Conservation (phyloP, 768 basidiomycete species). For the Thelephora ganbajun region DNA sequence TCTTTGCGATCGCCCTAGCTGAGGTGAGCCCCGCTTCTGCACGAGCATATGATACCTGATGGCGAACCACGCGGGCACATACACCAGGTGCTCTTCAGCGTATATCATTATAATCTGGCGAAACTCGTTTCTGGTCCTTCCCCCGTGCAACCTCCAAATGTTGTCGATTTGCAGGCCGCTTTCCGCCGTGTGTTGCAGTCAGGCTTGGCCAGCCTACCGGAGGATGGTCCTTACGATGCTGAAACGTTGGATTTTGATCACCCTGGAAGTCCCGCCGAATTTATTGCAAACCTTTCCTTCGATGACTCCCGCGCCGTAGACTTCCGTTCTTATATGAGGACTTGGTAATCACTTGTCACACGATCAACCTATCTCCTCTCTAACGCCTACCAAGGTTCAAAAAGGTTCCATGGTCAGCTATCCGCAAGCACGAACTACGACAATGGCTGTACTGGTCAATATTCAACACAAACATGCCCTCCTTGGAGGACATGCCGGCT, state of each 20-base stretch:
- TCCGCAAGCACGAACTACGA: conserved; percentile 47
- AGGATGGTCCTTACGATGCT: conserved; percentile 34
- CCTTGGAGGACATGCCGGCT: conserved; percentile 30
- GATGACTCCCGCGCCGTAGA: conserved; percentile 63
- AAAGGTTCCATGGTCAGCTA: conserved; percentile 57
- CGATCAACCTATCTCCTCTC: conserved; percentile 1
- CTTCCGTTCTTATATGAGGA: conserved; percentile 53
- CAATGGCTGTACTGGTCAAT: conserved; percentile 80
- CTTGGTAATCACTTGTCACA: conserved; percentile 22
- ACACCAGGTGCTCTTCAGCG: conserved; percentile 49
- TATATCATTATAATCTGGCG: conserved; percentile 44
- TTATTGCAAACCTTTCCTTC: conserved; percentile 38
- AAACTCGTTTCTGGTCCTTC: conserved; percentile 32
- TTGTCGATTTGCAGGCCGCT: conserved; percentile 41
- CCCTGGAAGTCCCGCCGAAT: conserved; percentile 50
- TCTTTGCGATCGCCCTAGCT: conserved; percentile 37
- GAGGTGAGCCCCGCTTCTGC: conserved; percentile 33
- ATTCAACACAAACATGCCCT: conserved; percentile 52
- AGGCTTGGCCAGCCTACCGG: conserved; percentile 44
- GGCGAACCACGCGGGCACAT: conserved; percentile 2
- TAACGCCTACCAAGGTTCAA: conserved; percentile 43
- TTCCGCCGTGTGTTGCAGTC: conserved; percentile 50
- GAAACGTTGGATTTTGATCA: conserved; percentile 33
- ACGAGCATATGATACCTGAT: neutral
- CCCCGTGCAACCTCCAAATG: conserved; percentile 29